phyloP scores from a whole-genome alignment of 2,329 filamentous ascomycete species.

The Coniochaeta pulveracea region DNA sequence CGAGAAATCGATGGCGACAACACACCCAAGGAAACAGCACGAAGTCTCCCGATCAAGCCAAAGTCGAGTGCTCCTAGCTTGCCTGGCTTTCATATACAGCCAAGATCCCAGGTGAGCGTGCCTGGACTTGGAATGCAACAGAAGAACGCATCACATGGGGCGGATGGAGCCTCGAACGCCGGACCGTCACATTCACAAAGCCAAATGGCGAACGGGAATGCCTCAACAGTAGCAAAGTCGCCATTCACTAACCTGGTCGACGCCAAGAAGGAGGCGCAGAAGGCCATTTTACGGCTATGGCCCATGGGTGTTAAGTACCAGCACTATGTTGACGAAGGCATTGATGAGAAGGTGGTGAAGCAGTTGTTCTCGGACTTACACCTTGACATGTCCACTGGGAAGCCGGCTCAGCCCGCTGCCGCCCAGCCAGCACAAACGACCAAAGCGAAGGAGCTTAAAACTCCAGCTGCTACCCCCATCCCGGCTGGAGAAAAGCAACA shows the following conservation, averaged over 20 bases:
- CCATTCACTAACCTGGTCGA: slow-evolving; percentile 22
- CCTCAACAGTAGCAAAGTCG: neutral
- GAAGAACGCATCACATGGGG: neutral
- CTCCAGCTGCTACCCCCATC: neutral
- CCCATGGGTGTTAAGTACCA: slow-evolving; percentile 61
- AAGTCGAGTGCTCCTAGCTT: too few relatives aligned
- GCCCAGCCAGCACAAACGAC: neutral
- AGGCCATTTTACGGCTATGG: slow-evolving; percentile 54
- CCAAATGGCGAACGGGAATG: slow-evolving; percentile 5
- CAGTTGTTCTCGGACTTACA: slow-evolving; percentile 59
- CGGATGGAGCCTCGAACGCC: neutral
- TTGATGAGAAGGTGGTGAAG: slow-evolving; percentile 51
- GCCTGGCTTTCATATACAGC: too few relatives aligned
- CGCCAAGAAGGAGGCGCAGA: slow-evolving; percentile 48
- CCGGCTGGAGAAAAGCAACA: too few relatives aligned
- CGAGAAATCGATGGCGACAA: slow-evolving; percentile 24
- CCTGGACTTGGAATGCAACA: neutral
- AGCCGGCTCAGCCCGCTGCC: neutral
- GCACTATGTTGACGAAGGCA: slow-evolving; percentile 61
- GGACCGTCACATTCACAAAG: neutral
- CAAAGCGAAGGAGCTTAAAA: neutral
- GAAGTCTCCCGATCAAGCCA: slow-evolving; percentile 2
- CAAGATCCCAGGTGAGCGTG: too few relatives aligned
- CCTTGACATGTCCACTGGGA: slow-evolving; percentile 29
- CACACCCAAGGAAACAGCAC: slow-evolving; percentile 12